Conservation (phyloP, 225 moss, liverwort and hornwort genomes). For the Marchantia polymorpha region DNA sequence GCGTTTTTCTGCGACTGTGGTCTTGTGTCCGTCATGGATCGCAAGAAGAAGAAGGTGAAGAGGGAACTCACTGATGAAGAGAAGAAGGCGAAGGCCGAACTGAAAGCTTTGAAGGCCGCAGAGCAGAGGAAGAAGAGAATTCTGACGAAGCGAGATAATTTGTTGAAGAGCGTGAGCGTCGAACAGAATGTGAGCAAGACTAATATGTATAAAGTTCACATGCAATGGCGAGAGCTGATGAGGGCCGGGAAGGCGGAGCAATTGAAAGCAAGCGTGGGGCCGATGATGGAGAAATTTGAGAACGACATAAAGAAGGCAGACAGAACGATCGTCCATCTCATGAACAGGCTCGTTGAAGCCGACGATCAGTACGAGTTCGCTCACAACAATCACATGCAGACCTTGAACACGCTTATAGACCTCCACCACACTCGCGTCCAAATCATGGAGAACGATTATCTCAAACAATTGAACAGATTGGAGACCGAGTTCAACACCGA, state of each 20-base stretch:
- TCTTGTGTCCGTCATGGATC: too few species aligned
- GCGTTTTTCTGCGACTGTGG: too few species aligned
- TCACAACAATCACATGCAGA: conserved; percentile 50
- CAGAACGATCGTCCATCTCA: conserved; percentile 33
- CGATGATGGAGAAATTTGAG: conserved; percentile 44
- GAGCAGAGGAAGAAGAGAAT: conserved; percentile 10
- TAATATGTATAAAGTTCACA: conserved; percentile 71
- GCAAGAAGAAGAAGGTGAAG: conserved; percentile 20
- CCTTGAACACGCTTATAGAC: conserved; percentile 47
- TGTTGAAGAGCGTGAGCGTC: conserved; percentile 28
- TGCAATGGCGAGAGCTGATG: conserved; percentile 70
- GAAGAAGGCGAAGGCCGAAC: conserved; percentile 30
- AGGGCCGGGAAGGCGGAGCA: conserved; percentile 47
- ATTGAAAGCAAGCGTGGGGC: conserved; percentile 34
- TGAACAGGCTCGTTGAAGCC: conserved; percentile 36
- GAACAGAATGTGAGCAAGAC: conserved; percentile 56
- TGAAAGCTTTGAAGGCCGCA: conserved; percentile 26
- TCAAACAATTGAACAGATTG: conserved; percentile 52
- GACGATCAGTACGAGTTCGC: conserved; percentile 49
- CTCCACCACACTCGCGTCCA: conserved; percentile 53
- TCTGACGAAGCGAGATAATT: background rate
- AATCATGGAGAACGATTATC: conserved; percentile 77
- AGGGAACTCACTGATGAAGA: conserved; percentile 38
- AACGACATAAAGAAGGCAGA: conserved; percentile 45
- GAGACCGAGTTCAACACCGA: conserved; percentile 64